phyloP scores from a whole-genome alignment of 257 asterid species.

The Voacanga thouarsii region DNA sequence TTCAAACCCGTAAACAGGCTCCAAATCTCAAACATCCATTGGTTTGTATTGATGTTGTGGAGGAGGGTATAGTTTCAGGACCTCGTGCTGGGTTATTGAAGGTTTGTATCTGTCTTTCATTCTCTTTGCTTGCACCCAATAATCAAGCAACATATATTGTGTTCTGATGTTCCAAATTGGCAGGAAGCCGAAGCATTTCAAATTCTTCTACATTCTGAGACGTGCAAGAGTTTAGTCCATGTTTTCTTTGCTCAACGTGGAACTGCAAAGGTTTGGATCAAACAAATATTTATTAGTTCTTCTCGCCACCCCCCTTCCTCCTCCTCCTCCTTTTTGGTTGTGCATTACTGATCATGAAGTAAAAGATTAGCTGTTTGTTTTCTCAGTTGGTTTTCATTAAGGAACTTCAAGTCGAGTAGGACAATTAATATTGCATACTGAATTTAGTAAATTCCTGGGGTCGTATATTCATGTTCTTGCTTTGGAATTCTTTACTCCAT shows the following conservation, averaged over 20 bases:
- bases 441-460: not conserved
- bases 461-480: not conserved
- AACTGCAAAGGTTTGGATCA: conserved; percentile 61
- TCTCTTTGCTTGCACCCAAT: conserved; percentile 12
- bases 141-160: not conserved
- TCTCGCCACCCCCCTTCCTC: too few relatives aligned
- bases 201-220: conserved; percentile 61
- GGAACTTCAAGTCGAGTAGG: not conserved
- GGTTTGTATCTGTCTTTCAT: conserved; percentile 39
- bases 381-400: not conserved
- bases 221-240: conserved; percentile 94
- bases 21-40: conserved; percentile 89
- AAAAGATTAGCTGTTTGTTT: not conserved
- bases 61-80: conserved; percentile 86
- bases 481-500: not conserved
- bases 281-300: not conserved
- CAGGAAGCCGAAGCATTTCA: conserved; percentile 96
- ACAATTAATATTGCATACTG: not conserved
- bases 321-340: too few relatives aligned
- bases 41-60: conserved; percentile 80
- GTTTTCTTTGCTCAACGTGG: conserved; percentile 97
- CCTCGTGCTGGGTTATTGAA: conserved; percentile 86
- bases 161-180: conserved; percentile 10
- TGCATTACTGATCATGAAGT: not conserved
- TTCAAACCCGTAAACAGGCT: conserved; percentile 75